Conservation (phyloP, 2,329 filamentous ascomycete species). For the Aspergillus neoniger region DNA sequence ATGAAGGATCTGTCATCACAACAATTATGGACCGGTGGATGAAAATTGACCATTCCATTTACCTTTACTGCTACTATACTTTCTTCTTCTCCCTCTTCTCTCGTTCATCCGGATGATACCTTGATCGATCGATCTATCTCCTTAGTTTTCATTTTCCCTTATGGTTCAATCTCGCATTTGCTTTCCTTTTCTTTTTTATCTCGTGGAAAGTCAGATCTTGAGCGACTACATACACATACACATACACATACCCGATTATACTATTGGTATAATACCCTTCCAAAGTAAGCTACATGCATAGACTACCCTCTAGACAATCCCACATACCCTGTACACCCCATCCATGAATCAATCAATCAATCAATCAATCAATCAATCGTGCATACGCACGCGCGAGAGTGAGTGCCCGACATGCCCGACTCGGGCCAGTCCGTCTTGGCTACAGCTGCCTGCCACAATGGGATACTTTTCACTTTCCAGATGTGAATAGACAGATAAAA, state of each 20-base stretch:
- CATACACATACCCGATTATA: neutral
- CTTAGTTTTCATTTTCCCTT: neutral
- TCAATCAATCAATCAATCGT: too few relatives aligned
- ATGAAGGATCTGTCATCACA: neutral
- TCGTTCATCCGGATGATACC: neutral
- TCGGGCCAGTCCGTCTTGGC: too few relatives aligned
- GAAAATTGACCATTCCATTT: slow-evolving; percentile 18
- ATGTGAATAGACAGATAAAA: neutral
- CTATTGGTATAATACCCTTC: neutral
- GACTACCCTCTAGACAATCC: too few relatives aligned
- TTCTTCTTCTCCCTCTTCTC: neutral
- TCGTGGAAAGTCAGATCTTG: neutral
- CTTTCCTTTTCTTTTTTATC: neutral
- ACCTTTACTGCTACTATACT: slow-evolving; percentile 10
- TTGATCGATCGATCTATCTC: neutral
- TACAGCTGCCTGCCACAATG: neutral
- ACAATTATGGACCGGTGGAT: slow-evolving; percentile 15
- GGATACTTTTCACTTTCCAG: neutral
- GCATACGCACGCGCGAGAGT: too few relatives aligned
- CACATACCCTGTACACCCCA: too few relatives aligned
- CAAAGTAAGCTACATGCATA: too few relatives aligned
- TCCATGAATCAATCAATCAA: too few relatives aligned
- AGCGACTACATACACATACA: neutral
- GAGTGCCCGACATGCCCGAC: too few relatives aligned
- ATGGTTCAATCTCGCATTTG: neutral